Conservation (phyloP, 2,329 filamentous ascomycete species). For the Thelonectria blattea region DNA sequence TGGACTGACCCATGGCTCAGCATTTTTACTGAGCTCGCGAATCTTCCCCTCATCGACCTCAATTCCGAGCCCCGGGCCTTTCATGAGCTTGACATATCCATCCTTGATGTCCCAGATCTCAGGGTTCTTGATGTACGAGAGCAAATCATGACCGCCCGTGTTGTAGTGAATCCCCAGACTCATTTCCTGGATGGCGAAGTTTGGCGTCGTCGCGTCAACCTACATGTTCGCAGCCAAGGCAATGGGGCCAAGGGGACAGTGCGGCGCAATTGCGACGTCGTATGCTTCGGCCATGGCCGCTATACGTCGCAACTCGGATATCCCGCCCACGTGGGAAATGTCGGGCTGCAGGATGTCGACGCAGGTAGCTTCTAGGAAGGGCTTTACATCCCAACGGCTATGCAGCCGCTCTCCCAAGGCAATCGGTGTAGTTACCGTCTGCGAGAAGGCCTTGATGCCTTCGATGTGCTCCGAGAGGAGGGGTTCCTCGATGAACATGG, state of each 20-base stretch:
- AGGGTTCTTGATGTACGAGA: constrained; percentile 69
- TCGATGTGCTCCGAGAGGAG: constrained; percentile 72
- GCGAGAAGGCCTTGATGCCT: constrained; percentile 56
- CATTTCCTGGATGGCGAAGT: constrained; percentile 81
- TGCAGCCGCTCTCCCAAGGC: constrained; percentile 76
- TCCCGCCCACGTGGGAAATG: constrained; percentile 73
- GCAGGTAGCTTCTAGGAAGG: constrained; percentile 70
- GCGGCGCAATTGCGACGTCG: constrained; percentile 74
- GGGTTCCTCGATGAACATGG: constrained; percentile 80
- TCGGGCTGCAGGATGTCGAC: constrained; percentile 79
- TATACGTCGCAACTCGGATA: constrained; percentile 73
- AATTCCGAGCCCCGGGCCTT: constrained; percentile 69
- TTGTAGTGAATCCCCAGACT: constrained; percentile 83
- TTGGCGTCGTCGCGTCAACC: constrained; percentile 64
- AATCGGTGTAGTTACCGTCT: constrained; percentile 60
- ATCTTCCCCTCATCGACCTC: constrained; percentile 75
- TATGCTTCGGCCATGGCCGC: constrained; percentile 76
- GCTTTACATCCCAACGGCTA: constrained; percentile 75
- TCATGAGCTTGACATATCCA: constrained; percentile 67
- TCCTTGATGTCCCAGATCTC: constrained; percentile 70
- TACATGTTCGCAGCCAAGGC: constrained; percentile 75
- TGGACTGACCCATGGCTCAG: constrained; percentile 63
- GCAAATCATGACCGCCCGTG: constrained; percentile 66
- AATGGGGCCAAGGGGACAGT: constrained; percentile 76
- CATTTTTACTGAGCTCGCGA: constrained; percentile 61